Evolutionary conservation across 2,329 filamentous ascomycete genomes (phyloP), one percentile per base, ranked within the genome.

Genomic region (Ciborinia camelliae): DNA sequence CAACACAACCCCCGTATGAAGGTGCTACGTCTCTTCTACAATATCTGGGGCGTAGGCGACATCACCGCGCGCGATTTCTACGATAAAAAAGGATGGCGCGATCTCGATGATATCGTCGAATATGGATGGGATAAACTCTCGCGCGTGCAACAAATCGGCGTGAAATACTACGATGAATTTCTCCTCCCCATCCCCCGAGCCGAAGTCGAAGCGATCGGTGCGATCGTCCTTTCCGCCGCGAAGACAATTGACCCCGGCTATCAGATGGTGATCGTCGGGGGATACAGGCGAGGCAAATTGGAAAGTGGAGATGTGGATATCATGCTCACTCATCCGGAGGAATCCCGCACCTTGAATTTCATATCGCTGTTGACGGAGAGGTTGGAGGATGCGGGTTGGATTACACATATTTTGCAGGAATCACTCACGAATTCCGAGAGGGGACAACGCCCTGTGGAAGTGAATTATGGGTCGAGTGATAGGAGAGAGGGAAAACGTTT

Each of bases 151-250:
- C 92, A 98, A 75, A 96, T 98, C 63, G 94, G 95, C 0, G 81
- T 97, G 52, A 98, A 98, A 75, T 97, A 88, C 77, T 97, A 96
- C 75, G 90, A 96, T 41, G 94, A 98, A 68, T 90, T 99, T 63
- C 79, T 84, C 53, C 77, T 82, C 20, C 86, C 84, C 18, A 91
- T 98, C 5, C 84, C 91, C 0, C 85, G 92, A 1, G 65, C 73
- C 0, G 92, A 98, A 75, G 90, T 92, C 0, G 87, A 91, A 70
- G 72, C 75, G 0, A 96, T 97, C 62, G 85, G 84, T 0, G 72
- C 78, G 5, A 79, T 81, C 0, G 83, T 97, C 20, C 81, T 89
- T 1, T 72, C 78, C 1, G 87, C 95, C 68, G 92, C 92, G 1
- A 85, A 86, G 53, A 77, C 75, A 23, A 81, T 93, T 2, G 81